phyloP scores from a whole-genome alignment of 2,329 filamentous ascomycete genomes.

The Claviceps pazoutovae region DNA sequence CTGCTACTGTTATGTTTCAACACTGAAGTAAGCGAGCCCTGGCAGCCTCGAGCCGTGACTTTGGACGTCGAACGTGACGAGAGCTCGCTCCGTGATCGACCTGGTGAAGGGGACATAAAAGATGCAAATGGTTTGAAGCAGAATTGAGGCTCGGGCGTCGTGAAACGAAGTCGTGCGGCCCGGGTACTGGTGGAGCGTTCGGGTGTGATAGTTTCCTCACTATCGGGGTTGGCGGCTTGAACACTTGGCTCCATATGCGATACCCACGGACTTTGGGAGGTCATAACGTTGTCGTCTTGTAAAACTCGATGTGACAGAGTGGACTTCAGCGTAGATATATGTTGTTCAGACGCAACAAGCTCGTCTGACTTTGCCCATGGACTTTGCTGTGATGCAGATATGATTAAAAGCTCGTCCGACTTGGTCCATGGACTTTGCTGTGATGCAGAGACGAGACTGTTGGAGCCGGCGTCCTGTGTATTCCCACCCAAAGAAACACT shows the following conservation, averaged over 20 bases:
- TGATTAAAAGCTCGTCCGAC: conserved; percentile 1
- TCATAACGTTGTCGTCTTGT: not conserved
- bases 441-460: not conserved
- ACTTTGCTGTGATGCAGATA: conserved; percentile 6
- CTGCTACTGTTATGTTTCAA: conserved; percentile 16
- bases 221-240: not conserved
- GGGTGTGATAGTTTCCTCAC: not conserved
- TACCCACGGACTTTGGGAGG: conserved; percentile 13
- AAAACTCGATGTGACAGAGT: no score
- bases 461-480: not conserved
- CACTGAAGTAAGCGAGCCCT: conserved; percentile 15
- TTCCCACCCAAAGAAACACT: not conserved
- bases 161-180: conserved; percentile 10
- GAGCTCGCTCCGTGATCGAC: conserved; percentile 11
- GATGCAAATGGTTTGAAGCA: conserved; percentile 37
- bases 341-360: not conserved
- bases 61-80: not conserved
- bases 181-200: not conserved
- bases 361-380: conserved; percentile 6
- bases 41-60: not conserved
- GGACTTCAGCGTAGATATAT: not conserved
- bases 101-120: conserved; percentile 37
- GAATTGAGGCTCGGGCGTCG: conserved; percentile 32
- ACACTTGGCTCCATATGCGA: not conserved
- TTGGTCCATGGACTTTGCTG: conserved; percentile 9